phyloP scores from a whole-genome alignment of 139 green algal genomes.

The Chlamydomonas incerta region DNA sequence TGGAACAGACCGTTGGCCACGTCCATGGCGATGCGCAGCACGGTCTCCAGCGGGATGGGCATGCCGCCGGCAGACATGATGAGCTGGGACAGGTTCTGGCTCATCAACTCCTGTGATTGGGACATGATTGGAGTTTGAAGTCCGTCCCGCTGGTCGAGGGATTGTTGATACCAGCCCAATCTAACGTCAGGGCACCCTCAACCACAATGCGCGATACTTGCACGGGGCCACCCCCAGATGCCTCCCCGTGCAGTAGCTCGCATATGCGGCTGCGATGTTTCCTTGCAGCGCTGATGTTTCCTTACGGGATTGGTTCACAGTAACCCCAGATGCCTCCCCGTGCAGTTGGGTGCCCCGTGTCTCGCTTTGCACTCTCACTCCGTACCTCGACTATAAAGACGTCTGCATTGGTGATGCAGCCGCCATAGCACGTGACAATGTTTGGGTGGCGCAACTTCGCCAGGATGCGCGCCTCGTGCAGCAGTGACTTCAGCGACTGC shows the following conservation, averaged over 20 bases:
- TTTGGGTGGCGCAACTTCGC: neutral
- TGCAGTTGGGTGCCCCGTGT: no score
- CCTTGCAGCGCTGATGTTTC: no score
- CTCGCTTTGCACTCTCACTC: no score
- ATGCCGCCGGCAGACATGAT: neutral
- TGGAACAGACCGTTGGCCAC: slow-evolving; percentile 65
- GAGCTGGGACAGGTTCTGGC: neutral
- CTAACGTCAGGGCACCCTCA: no score
- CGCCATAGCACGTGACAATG: slow-evolving; percentile 1
- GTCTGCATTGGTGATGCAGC: neutral
- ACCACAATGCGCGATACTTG: no score
- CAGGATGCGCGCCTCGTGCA: slow-evolving; percentile 27
- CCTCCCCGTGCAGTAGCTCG: no score
- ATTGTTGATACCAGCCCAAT: no score
- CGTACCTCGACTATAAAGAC: neutral
- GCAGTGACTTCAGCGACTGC: neutral
- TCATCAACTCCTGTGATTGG: slow-evolving; percentile 13
- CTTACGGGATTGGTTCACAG: no score
- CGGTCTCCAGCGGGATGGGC: neutral
- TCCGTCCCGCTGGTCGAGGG: no score
- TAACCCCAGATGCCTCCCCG: no score
- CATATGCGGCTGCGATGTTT: neutral
- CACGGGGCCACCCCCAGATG: no score
- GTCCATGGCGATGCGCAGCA: slow-evolving; percentile 4
- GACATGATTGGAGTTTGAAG: no score